Conservation (phyloP, 805 yeast species). For the Danielia oregonensis region DNA sequence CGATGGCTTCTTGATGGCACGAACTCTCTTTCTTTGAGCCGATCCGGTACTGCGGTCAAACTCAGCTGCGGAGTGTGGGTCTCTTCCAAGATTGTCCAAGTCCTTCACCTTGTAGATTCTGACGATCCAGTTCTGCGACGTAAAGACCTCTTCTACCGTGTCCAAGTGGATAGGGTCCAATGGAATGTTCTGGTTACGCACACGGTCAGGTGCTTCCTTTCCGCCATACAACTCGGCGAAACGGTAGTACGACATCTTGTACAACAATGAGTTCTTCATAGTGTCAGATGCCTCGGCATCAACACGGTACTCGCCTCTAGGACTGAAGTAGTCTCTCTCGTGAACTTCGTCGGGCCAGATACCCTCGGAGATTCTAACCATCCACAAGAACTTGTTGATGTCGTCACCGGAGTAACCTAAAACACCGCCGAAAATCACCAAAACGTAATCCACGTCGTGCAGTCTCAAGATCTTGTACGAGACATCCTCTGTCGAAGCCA, state of each 20-base stretch:
- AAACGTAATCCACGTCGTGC: conserved; percentile 92
- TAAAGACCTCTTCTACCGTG: conserved; percentile 88
- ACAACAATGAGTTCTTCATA: conserved; percentile 88
- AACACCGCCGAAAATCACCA: conserved; percentile 91
- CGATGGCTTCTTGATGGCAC: conserved; percentile 48
- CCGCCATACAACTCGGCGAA: conserved; percentile 69
- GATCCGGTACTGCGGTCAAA: conserved; percentile 40
- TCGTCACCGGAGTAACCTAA: conserved; percentile 96
- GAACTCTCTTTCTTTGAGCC: conserved; percentile 38
- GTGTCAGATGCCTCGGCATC: conserved; percentile 78
- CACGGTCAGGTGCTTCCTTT: conserved; percentile 73
- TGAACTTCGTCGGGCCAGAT: conserved; percentile 98
- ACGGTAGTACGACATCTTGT: conserved; percentile 89
- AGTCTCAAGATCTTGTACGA: conserved; percentile 84
- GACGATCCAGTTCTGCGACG: conserved; percentile 95
- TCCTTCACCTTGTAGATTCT: conserved; percentile 91
- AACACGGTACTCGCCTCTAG: conserved; percentile 81
- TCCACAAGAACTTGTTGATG: conserved; percentile 94
- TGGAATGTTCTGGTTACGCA: conserved; percentile 77
- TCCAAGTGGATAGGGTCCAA: conserved; percentile 51
- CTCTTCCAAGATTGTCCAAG: conserved; percentile 82
- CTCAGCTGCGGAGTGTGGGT: conserved; percentile 52
- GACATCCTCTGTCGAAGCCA: conserved; percentile 84
- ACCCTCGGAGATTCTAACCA: conserved; percentile 98
- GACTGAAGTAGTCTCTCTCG: conserved; percentile 81